Evolutionary conservation across 1,284 basidiomycete species (phyloP), one percentile per base, ranked within the genome.

Genomic region (Vanrija sp.): DNA sequence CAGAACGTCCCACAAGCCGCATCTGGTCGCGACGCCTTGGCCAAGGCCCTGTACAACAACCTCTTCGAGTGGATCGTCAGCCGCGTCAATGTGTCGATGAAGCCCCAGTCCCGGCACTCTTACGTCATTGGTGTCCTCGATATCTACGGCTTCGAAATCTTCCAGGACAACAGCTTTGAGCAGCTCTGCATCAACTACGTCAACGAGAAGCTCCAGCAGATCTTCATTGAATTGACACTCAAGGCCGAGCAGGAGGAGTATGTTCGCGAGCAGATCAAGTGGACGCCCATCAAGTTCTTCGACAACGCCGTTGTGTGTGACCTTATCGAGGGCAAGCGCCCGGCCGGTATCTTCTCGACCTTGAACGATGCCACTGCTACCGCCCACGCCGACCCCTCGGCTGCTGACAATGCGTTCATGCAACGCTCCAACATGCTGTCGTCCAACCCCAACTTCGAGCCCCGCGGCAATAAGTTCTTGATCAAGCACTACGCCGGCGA

Each of bases 171-270:
- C 79, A 96, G 92, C 7, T 98, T 98, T 72, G 95, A 98, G 55
- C 93, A 99, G 78, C 85, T 99, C 19, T 99, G 96, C 80, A 99
- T 98, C 83, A 99, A 99, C 81, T 99, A 98, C 70, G 96, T 99
- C 80, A 99, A 99, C 82, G 96, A 99, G 78, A 98, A 98, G 78
- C 83, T 93, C 9, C 94, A 97, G 67, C 96, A 98, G 75, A 97
- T 98, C 72, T 99, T 99, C 78, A 99, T 99, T 72, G 94, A 98
- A 76, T 82, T 99, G 49, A 98, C 96, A 0, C 82, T 99, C 68
- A 98, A 98, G 81, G 93, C 94, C 14, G 96, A 99, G 75, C 96
- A 99, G 77, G 96, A 99, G 74, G 96, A 99, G 78, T 99, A 99
- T 71, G 92, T 95, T 19, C 84, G 89, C 59, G 95, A 99, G 75